Percentiles rank a stretch among this genome's conserved stretches.
phyloP scores from a whole-genome alignment of 139 green algal species.

The Chlamydomonas schloesseri region DNA sequence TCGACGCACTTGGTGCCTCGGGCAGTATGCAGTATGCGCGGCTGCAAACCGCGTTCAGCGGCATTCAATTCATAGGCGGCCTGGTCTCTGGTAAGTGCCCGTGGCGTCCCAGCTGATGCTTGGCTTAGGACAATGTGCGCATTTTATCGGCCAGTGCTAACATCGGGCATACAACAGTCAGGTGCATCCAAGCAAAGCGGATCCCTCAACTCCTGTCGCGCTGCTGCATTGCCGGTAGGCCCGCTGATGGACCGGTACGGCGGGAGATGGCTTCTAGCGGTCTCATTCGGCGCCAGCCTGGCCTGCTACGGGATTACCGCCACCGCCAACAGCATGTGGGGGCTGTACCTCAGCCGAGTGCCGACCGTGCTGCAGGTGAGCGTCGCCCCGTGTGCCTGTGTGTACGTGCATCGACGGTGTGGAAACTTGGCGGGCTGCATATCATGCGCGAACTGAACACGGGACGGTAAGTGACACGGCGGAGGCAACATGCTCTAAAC shows the following conservation, averaged over 20 bases:
- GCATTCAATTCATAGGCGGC: constrained; percentile 53
- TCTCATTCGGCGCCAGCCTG: constrained; percentile 49
- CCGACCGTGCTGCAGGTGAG: constrained; percentile 19
- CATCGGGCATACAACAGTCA: no score
- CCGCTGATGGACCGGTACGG: constrained; percentile 57
- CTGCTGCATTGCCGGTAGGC: constrained; percentile 32
- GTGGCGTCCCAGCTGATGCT: no score
- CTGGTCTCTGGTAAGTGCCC: constrained; percentile 55
- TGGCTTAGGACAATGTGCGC: no score
- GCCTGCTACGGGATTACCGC: constrained; percentile 55
- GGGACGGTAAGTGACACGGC: no score
- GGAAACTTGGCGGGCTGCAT: no score
- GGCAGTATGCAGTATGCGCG: constrained; percentile 44
- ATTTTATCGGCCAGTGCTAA: no score
- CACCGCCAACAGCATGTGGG: constrained; percentile 34
- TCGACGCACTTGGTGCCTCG: constrained; percentile 45
- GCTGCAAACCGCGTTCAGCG: constrained; percentile 54
- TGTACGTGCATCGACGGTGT: no score
- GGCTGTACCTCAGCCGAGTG: constrained; percentile 49
- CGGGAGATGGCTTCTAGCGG: constrained; percentile 46
- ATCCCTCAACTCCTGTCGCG: no score
- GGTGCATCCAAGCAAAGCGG: no score
- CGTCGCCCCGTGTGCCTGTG: neutral
- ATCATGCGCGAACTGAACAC: no score
- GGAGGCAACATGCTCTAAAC: no score